Percentiles rank a stretch among this genome's conserved stretches.
Conservation (phyloP, 352 stramenopile species). For the Globisporangium cylindrosporum region DNA sequence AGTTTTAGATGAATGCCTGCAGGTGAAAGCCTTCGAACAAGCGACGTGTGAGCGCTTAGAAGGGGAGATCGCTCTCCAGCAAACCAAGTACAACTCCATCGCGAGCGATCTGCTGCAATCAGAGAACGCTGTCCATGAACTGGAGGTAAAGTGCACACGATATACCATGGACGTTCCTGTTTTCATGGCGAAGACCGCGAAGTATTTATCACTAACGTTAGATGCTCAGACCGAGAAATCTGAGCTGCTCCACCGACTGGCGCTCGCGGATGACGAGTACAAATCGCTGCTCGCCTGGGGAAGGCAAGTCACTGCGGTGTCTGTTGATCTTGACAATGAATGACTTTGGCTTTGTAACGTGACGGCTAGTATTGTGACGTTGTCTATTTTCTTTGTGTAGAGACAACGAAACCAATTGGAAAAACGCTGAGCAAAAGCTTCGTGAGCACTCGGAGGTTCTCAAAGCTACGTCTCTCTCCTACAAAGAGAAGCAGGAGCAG, state of each 20-base stretch:
- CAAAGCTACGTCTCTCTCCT: constrained; percentile 27
- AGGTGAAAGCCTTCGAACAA: constrained; percentile 25
- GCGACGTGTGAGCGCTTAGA: constrained; percentile 23
- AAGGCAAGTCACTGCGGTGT: constrained; percentile 20
- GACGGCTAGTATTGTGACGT: background rate
- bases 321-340: background rate
- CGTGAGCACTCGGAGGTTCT: constrained; percentile 41
- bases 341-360: no score
- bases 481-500: constrained; percentile 26
- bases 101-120: constrained; percentile 26
- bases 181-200: no score
- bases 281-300: constrained; percentile 31
- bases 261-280: constrained; percentile 31
- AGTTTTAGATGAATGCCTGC: background rate
- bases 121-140: constrained; percentile 16
- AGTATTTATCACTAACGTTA: no score
- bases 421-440: constrained; percentile 26
- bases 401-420: constrained; percentile 42
- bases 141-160: constrained; percentile 18
- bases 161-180: no score
- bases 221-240: constrained; percentile 12
- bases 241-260: constrained; percentile 30
- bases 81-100: constrained; percentile 23
- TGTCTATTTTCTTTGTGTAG: constrained; percentile 17
- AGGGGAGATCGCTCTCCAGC: constrained; percentile 20